Base-by-base conservation (phyloP, 2,329 filamentous ascomycete genomes). In the Epichloe sylvatica region DNA sequence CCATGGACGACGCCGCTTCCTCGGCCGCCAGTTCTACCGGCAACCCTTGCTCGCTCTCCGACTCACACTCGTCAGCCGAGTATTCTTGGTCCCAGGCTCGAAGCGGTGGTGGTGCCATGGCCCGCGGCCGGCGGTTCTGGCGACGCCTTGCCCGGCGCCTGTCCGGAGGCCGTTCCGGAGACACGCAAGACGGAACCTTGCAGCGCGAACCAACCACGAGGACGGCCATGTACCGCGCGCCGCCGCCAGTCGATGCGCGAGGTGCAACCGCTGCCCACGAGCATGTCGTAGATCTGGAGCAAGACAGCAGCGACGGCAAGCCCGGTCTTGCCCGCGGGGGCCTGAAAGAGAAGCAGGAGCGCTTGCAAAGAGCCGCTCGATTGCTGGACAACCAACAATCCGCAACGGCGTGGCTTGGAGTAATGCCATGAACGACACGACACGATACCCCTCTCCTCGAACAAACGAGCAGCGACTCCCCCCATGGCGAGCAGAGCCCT, bases 301-400 rank as follows among this genome's bases (percentile, higher is more conserved):
- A 57, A 25, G 58, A 61, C 30, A 62, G 57, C 47, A 58, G 58
- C 35, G 55, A 58, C 12, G 55, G 56, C 40, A 49, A 45, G 13
- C 19, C 8, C 9, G 55, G 52, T 25, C 23, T 25, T 6, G 52
- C 53, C 9, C 55, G 51, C 39, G 58, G 58, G 8, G 60, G 60
- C 2, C 54, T 70, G 43, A 59, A 56, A 44, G 62, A 67, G 43
- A 68, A 61, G 51, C 62, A 66, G 46, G 67, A 67, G 39, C 62
- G 71, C 46, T 52, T 74, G 30, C 58, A 61, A 39, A 61, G 70
- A 33, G 71, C 72, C 1, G 62, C 66, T 33, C 62, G 59, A 49
- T 56, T 74, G 46, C 59, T 73, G 38, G 56, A 58, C 33, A 57
- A 61, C 41, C 57, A 59, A 25, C 52, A n/a, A 8, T 34, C 35